Evolutionary conservation across 768 basidiomycete species (phyloP).

Genomic region (Nidularia sp.): DNA sequence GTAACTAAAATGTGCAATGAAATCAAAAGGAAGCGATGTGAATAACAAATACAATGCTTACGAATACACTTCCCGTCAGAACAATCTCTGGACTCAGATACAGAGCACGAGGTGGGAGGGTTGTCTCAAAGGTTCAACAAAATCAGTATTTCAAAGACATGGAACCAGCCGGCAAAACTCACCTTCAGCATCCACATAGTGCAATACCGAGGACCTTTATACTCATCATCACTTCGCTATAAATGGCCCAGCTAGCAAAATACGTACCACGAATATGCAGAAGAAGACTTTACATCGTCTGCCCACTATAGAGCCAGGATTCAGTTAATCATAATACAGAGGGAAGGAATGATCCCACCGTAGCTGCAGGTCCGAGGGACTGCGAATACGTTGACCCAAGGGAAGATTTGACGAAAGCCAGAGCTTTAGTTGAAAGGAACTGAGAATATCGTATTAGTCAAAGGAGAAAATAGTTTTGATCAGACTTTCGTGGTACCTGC

Average conservation of each 20-base stretch:
- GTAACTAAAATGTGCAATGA: slow-evolving; percentile 28
- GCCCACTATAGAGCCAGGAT: slow-evolving; percentile 36
- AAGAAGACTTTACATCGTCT: slow-evolving; percentile 37
- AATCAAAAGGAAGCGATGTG: background rate
- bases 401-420: slow-evolving; percentile 40
- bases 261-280: slow-evolving; percentile 32
- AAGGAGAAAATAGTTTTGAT: background rate
- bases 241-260: background rate
- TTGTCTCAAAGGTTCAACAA: slow-evolving; percentile 21
- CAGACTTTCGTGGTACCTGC: slow-evolving; percentile 19
- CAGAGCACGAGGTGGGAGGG: slow-evolving; percentile 44
- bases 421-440: slow-evolving; percentile 46
- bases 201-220: slow-evolving; percentile 33
- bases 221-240: background rate
- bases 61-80: slow-evolving; percentile 30
- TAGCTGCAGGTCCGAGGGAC: slow-evolving; percentile 46
- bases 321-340: background rate
- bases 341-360: slow-evolving; percentile 20
- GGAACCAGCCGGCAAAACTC: background rate
- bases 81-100: slow-evolving; percentile 43
- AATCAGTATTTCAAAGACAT: background rate
- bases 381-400: slow-evolving; percentile 37
- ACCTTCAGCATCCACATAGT: slow-evolving; percentile 51
- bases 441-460: background rate
- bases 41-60: slow-evolving; percentile 17